These are phyloP conservation scores for Boletus subcaerulescens DNA, from an alignment of 768 basidiomycete genomes.

Conservation along the genomic window DNA sequence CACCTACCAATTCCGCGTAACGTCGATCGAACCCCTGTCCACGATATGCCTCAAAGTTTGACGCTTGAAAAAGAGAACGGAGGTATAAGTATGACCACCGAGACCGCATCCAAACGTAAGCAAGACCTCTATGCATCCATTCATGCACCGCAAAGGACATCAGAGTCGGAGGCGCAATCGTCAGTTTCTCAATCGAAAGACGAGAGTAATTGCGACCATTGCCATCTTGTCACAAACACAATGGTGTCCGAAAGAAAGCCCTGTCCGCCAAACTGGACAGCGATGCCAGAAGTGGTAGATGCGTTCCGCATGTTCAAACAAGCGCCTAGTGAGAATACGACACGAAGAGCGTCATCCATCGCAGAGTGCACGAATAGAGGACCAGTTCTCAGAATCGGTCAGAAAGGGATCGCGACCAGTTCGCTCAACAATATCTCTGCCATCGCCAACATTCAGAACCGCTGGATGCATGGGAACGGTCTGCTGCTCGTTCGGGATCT, in stretches of 20 bases:
- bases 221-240: not conserved
- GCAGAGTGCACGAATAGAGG: not conserved
- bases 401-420: constrained; percentile 17
- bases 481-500: constrained; percentile 13
- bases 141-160: constrained; percentile 5
- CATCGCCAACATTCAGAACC: constrained; percentile 9
- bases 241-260: not conserved
- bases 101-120: not conserved
- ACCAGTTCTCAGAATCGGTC: constrained; percentile 6
- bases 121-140: constrained; percentile 9
- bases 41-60: too few species aligned
- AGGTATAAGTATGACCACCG: not conserved
- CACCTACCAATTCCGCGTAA: not conserved
- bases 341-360: constrained; percentile 9
- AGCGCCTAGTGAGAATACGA: not conserved
- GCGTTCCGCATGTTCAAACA: constrained; percentile 15
- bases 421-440: constrained; percentile 10
- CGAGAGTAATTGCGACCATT: not conserved
- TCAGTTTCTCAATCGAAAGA: not conserved
- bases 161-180: not conserved
- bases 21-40: not conserved
- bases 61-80: not conserved
- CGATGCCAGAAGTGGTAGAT: constrained; percentile 18
- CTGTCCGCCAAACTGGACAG: constrained; percentile 12
- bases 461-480: constrained; percentile 1